phyloP scores from a whole-genome alignment of 352 stramenopile genomes.

The Pythium coloratum region DNA sequence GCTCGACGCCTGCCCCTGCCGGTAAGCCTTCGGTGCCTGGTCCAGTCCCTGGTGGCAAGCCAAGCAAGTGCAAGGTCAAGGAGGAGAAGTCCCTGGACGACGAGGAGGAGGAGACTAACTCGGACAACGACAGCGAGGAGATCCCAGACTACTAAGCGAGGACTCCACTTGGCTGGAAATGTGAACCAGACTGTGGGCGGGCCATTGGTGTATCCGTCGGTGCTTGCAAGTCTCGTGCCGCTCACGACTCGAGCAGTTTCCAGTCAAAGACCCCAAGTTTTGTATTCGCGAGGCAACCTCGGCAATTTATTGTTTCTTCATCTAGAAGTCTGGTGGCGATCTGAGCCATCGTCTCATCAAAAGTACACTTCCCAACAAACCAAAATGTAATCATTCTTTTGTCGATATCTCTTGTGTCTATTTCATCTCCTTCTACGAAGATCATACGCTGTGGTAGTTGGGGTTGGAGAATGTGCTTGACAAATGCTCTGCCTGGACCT shows the following conservation, averaged over 20 bases:
- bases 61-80: conserved; percentile 24
- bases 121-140: conserved; percentile 17
- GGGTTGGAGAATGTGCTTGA: conserved; percentile 59
- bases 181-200: neutral
- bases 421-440: conserved; percentile 1
- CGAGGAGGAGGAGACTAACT: conserved; percentile 5
- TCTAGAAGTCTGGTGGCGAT: conserved; percentile 8
- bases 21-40: neutral
- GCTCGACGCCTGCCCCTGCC: conserved; percentile 1
- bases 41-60: neutral
- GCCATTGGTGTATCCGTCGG: neutral
- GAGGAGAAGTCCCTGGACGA: conserved; percentile 14
- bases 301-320: conserved; percentile 11
- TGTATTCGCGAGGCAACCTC: conserved; percentile 3
- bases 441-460: conserved; percentile 55
- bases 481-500: conserved; percentile 70
- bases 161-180: neutral
- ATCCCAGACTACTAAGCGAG: conserved; percentile 16
- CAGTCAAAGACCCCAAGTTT: neutral
- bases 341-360: neutral
- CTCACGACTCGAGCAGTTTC: neutral
- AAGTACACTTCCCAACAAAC: neutral
- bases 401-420: neutral
- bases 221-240: neutral
- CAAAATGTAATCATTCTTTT: conserved; percentile 4